These are phyloP conservation scores for Hibiscus mutabilis DNA, from an alignment of 345 rosid species.

Conservation along the genomic window DNA sequence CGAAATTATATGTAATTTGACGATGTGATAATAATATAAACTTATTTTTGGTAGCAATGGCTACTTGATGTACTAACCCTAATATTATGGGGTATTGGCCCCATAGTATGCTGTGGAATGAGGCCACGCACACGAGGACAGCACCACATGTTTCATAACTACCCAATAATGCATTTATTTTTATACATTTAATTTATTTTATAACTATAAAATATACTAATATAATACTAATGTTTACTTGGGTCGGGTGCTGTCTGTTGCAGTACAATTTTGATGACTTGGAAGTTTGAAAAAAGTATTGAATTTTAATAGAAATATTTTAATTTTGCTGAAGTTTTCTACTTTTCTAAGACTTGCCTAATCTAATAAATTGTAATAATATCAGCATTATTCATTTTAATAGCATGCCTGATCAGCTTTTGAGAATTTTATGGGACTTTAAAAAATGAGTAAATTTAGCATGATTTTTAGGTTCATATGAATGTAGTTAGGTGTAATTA, in stretches of 20 bases:
- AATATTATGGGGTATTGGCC: neutral
- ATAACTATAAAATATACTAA: neutral
- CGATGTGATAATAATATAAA: too few relatives aligned
- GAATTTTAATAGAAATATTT: neutral
- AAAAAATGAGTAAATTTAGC: too few relatives aligned
- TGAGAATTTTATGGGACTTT: neutral
- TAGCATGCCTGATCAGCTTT: neutral
- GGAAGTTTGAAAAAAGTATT: neutral
- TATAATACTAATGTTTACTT: neutral
- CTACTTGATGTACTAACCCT: neutral
- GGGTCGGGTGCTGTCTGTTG: neutral
- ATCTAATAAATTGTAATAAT: neutral
- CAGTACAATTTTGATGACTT: neutral
- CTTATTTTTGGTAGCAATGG: too few relatives aligned
- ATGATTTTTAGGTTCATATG: neutral
- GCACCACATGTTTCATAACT: conserved; percentile 24
- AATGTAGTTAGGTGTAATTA: too few relatives aligned
- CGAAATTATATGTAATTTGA: too few relatives aligned
- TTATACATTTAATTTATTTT: too few relatives aligned
- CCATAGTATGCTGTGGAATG: conserved; percentile 27
- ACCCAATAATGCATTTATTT: neutral
- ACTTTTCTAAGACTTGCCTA: neutral
- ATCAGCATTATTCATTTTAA: neutral
- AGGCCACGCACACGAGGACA: conserved; percentile 63
- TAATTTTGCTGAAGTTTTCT: too few relatives aligned